These are phyloP conservation scores for Coemansia sp. DNA, from an alignment of 192 early-diverging fungal species.

Conservation along the genomic window DNA sequence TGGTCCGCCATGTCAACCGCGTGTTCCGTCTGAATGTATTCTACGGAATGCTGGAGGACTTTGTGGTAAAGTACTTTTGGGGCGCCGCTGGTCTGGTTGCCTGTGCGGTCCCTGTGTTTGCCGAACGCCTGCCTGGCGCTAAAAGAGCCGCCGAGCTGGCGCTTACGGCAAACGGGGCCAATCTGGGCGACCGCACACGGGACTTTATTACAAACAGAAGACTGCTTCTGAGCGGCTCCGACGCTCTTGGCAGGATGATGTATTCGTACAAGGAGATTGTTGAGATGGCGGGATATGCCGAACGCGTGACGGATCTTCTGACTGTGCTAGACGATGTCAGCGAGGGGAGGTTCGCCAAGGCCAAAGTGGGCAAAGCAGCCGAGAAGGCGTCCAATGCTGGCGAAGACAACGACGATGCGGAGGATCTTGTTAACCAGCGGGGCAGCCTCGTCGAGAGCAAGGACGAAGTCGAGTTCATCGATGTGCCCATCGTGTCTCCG, in stretches of 20 bases:
- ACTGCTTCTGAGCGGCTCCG: constrained; percentile 72
- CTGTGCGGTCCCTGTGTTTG: constrained; percentile 88
- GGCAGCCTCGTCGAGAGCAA: constrained; percentile 66
- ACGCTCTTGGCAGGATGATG: constrained; percentile 84
- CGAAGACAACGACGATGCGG: constrained; percentile 4
- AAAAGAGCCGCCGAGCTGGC: constrained; percentile 7
- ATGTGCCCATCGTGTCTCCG: constrained; percentile 93
- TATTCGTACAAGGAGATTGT: constrained; percentile 94
- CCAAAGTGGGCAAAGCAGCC: constrained; percentile 49
- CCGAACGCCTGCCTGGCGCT: constrained; percentile 42
- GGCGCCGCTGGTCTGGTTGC: constrained; percentile 85
- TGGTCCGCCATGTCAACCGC: constrained; percentile 85
- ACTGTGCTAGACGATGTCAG: constrained; percentile 87
- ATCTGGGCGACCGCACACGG: constrained; percentile 42
- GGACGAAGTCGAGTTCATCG: constrained; percentile 82
- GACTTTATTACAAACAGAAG: constrained; percentile 80
- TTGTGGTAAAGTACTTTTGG: constrained; percentile 99
- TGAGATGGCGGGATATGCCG: constrained; percentile 93
- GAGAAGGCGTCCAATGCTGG: constrained; percentile 3
- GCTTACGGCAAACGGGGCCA: constrained; percentile 4
- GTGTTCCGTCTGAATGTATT: constrained; percentile 84
- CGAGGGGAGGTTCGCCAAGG: constrained; percentile 76
- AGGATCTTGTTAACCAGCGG: constrained; percentile 59
- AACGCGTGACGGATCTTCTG: constrained; percentile 83
- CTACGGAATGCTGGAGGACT: constrained; percentile 96